Evolutionary conservation across 345 rosid species (phyloP), one percentile per base, ranked within the genome.

Genomic region (Ceriops decandra): DNA sequence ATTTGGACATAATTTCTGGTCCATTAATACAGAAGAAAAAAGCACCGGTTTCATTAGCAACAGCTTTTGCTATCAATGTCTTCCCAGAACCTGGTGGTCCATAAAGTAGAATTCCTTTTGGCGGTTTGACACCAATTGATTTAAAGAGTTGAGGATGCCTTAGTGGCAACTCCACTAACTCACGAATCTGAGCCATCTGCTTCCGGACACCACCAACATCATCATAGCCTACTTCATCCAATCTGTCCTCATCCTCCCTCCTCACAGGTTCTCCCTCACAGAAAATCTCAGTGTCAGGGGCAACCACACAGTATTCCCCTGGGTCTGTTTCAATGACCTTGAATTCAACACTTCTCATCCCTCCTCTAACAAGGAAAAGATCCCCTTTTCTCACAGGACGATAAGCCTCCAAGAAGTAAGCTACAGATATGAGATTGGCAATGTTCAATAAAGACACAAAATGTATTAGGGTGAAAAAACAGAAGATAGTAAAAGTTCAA

Each of bases 121-220:
- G 93, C 24, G 87, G 93, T 30, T 88, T 86, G 62, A 86, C 93
- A 77, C 89, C 90, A 66, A 86, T 88, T 26, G 90, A 77, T 68
- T 88, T 88, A 52, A 84, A 88, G 4, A 88, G 93, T 38, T 88
- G 90, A 56, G 89, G 93, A 75, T 86, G 89, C 77, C 90, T 84
- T 28, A 88, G 63, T 2, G 90, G 90, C 6, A 88, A 79, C 81
- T 86, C 93, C 63, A 88, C 89, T 60, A 88, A 76, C 78, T 88
- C 93, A 24, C 90, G 83, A 75, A 86, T 88, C 77, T 86, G 90
- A 72, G 90, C 90, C 87, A 82, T 86, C 68, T 88, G 93, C 74
- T 84, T 88, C 62, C 90, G 69, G 35, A 88, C 89, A 74, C 93
- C 90, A 75, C 90, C 90, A 9, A 86, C 93, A 71, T 88, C 93